Base-by-base conservation (phyloP, 331 rosid genomes). In the Rosa hybrid region DNA sequence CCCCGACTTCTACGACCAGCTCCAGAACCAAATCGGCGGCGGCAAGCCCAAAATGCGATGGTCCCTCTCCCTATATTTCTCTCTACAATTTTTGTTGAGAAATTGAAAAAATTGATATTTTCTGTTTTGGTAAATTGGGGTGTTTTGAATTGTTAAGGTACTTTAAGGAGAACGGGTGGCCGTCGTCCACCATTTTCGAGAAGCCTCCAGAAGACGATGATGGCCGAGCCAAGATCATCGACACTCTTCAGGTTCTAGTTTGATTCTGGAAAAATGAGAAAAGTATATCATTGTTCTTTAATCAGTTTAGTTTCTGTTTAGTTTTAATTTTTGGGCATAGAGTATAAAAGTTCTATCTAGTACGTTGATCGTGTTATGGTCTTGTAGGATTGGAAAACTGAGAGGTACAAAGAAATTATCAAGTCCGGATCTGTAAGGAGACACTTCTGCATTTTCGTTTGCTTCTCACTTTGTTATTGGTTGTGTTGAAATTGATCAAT, bases 41-140 rank as follows among this genome's bases (percentile, higher is more conserved):
- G 99, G 99, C 82, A 95, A 91, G 72, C 99, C 99, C 72, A 95
- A 95, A 91, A 95, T 95, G 99, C 93, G 97, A 85, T 95, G 99
- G 98, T 93, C 65, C 34, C 10, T 71, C 38, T 59, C 72, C 69
- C 27, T n/a, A 25, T 45, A 30, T 59, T 20, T 68, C 18, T 60
- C 41, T 0, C 14, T 64, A 39, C 0, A 59, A 59, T 34, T 39
- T 59, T 16, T 50, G 27, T n/a, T 49, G 13, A 2, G 23, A 41
- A 59, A n/a, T 30, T n/a, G 23, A 71, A 34, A 59, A 34, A 18
- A 27, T n/a, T 62, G 64, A 4, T 44, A 30, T 65, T 46, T 34
- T 46, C 12, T 70, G 21, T 54, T 16, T 71, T 14, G 45, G 50
- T 64, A 49, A 50, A 34, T 68, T 86, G 23, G 71, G 73, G 67